These are phyloP conservation scores for Cercophora scortea DNA, from an alignment of 495 filamentous ascomycete genomes.

Conservation along the genomic window DNA sequence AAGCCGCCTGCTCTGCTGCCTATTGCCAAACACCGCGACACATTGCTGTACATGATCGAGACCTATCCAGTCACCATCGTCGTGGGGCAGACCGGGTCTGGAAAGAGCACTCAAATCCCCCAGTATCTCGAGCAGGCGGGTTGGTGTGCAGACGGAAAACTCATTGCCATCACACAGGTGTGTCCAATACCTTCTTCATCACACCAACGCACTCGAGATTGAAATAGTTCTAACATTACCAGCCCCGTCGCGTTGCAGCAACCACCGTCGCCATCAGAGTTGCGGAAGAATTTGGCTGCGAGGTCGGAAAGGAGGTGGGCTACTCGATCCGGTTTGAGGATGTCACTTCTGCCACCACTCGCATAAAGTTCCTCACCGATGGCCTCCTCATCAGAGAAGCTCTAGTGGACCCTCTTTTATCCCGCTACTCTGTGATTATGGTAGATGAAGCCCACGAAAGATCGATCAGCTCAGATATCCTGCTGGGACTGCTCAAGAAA, in stretches of 20 bases:
- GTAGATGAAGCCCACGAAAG: slow-evolving; percentile 97
- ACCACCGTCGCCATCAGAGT: slow-evolving; percentile 87
- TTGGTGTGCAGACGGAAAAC: slow-evolving; percentile 74
- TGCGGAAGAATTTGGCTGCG: slow-evolving; percentile 86
- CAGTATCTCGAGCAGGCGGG: slow-evolving; percentile 83
- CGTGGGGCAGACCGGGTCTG: slow-evolving; percentile 83
- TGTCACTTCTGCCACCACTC: slow-evolving; percentile 76
- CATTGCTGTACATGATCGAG: slow-evolving; percentile 69
- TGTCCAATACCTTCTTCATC: slow-evolving; percentile 8
- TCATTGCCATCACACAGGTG: slow-evolving; percentile 89
- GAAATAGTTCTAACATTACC: neutral
- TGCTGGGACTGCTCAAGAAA: slow-evolving; percentile 92
- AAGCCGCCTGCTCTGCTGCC: slow-evolving; percentile 70
- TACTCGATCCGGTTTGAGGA: slow-evolving; percentile 98
- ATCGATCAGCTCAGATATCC: slow-evolving; percentile 86
- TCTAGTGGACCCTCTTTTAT: slow-evolving; percentile 84
- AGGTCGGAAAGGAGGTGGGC: slow-evolving; percentile 89
- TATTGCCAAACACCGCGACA: slow-evolving; percentile 66
- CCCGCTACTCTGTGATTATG: slow-evolving; percentile 95
- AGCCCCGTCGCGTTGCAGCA: slow-evolving; percentile 89
- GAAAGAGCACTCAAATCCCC: slow-evolving; percentile 85
- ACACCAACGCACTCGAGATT: no score
- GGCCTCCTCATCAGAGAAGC: slow-evolving; percentile 91
- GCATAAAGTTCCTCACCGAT: slow-evolving; percentile 95
- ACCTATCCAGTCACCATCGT: slow-evolving; percentile 75